Evolutionary conservation across 352 stramenopile genomes (phyloP), one percentile per base, ranked within the genome.

Genomic region (Phytophthora multivora): DNA sequence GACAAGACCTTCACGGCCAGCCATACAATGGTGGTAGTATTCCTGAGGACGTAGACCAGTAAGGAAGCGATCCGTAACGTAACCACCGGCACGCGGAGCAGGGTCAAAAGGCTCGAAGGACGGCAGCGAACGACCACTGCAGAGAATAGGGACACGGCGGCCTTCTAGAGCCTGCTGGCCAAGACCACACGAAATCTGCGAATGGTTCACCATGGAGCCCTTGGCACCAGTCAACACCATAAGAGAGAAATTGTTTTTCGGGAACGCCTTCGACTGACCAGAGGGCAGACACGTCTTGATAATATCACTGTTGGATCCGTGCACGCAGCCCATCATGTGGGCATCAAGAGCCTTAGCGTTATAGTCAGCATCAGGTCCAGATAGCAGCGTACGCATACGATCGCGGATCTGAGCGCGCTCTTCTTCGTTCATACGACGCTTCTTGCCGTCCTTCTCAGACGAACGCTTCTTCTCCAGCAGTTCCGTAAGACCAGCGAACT

Each of bases 11-110:
- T 99, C 98, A 65, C 98, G 86, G 13, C 98, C 98, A 60, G 97
- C 97, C 98, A 99, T 99, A 79, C 97, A 99, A 88, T 99, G 98
- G 73, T 99, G 99, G 81, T 99, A 99, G 80, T 99, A 99, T 77
- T 99, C 98, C 76, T 99, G 89, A 21, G 89, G 90, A 25, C 89
- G 80, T 50, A 98, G 74, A 45, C 98, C 98, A 38, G 98, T 99
- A 35, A 99, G 83, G 79, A 99, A 99, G 11, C 98, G 89, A 81
- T 99, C 98, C 19, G 96, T 98, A 63, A 99, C 98, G 80, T 99
- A 99, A 36, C 98, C 98, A 79, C 98, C 98, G 26, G 98, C 97
- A 61, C 97, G 80, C 18, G 98, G 97, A 33, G 92, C 97, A 31
- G 97, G 93, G 77, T 99, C 97, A 68, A 98, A 99, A 11, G 97